Evolutionary conservation across 2,329 filamentous ascomycete species (phyloP), one percentile per base, ranked within the genome.

Genomic region (Chaetomiaceae sp.): DNA sequence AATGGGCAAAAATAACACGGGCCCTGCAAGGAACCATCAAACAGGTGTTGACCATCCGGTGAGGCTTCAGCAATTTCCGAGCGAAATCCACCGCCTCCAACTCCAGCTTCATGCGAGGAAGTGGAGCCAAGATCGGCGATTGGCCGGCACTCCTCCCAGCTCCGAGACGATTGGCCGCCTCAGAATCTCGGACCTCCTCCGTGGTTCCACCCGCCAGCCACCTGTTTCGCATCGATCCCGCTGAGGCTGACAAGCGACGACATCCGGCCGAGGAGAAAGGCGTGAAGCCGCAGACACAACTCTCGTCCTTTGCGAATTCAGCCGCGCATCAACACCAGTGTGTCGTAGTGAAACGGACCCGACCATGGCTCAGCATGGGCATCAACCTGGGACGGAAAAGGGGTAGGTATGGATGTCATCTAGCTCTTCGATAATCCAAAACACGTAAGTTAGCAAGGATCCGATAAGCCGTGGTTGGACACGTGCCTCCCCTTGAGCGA

Each of bases 121-220:
- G 42, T 15, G 48, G 37, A 34, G 8, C 34, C 25, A 15, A 8
- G 17, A n/a, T 33, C 27, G 47, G 47, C 45, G 54, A 60, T 60
- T 61, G 59, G 59, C 23, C n/a, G 14, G 31, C 34, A 37, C 22
- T 6, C 14, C 5, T 25, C 44, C 36, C 19, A 22, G 20, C 14
- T 6, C 42, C 19, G 11, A 39, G 34, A 4, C 29, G 31, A 60
- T 61, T 60, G 59, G 59, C 51, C 50, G 59, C 59, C 59, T 60
- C 42, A 47, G 43, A 36, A 39, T 47, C 33, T 52, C 52, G 8
- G 53, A 23, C 19, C 39, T 31, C 43, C 47, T 50, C 47, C 38
- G 38, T 55, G 42, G 22, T 46, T 47, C 37, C 40, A 42, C 33
- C 17, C 23, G 34, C 45, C 31, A 47, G 37, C 55, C 51, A 55